Conservation (phyloP, 352 stramenopile genomes). For the Pythium guiyangense region DNA sequence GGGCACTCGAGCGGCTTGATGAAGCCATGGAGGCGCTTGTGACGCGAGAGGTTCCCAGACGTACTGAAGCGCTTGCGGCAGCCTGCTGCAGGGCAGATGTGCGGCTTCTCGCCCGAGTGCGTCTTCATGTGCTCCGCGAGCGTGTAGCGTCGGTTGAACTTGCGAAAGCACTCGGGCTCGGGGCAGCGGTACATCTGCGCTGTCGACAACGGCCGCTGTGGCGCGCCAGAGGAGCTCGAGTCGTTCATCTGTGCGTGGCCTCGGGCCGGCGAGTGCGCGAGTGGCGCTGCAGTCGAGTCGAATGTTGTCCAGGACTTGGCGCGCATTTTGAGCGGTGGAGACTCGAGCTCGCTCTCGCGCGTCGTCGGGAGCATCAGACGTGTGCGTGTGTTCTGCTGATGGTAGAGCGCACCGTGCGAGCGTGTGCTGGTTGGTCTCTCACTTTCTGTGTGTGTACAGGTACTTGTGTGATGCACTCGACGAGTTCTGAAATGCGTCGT, state of each 20-base stretch:
- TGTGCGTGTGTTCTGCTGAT: not conserved
- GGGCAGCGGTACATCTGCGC: conserved; percentile 19
- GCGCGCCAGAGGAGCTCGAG: too few species aligned
- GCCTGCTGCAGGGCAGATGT: conserved; percentile 29
- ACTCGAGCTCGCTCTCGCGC: not conserved
- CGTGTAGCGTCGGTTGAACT: conserved; percentile 46
- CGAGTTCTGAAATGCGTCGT: too few species aligned
- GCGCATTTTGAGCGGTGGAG: not conserved
- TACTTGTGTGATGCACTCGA: too few species aligned
- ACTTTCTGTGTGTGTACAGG: too few species aligned
- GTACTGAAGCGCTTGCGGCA: conserved; percentile 54
- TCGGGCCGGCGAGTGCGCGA: not conserved
- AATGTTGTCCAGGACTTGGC: not conserved
- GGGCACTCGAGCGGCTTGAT: conserved; percentile 33
- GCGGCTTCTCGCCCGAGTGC: conserved; percentile 46
- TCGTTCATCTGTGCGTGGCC: too few species aligned
- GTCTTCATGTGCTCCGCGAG: conserved; percentile 50
- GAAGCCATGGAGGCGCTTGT: conserved; percentile 45
- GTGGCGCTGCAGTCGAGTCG: not conserved
- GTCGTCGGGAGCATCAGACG: not conserved
- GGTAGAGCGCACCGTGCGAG: too few species aligned
- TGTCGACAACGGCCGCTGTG: too few species aligned
- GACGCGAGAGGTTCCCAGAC: conserved; percentile 48
- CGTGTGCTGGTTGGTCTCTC: too few species aligned
- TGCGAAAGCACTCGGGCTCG: conserved; percentile 18